Evolutionary conservation across 257 asterid species (phyloP).

Genomic region (Solanum sitiens): DNA sequence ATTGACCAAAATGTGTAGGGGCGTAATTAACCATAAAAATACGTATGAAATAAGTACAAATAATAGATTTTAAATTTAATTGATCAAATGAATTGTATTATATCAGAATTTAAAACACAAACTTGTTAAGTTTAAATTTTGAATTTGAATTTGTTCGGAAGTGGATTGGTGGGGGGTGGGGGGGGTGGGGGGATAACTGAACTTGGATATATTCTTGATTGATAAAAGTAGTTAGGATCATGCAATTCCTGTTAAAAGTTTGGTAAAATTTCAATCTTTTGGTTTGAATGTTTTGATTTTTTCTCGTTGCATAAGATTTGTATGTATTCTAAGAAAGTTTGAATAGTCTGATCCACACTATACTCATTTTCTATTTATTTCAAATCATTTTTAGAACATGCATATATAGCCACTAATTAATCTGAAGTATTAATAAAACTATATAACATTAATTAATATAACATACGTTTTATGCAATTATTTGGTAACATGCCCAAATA

Average conservation of each 20-base stretch:
- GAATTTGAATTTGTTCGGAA: fast-evolving
- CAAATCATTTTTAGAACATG: neutral
- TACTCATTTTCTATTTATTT: conserved; percentile 6
- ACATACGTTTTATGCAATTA: neutral
- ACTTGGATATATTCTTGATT: neutral
- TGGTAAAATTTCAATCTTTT: conserved; percentile 57
- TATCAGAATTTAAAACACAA: neutral
- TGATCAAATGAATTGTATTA: neutral
- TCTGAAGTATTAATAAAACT: neutral
- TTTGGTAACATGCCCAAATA: neutral
- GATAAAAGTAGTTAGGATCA: conserved; percentile 23
- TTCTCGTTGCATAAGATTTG: conserved; percentile 19
- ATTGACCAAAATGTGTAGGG: neutral
- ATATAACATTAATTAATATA: neutral
- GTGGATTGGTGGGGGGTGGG: neutral
- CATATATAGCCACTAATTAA: neutral
- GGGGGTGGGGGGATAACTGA: neutral
- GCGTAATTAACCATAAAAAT: neutral
- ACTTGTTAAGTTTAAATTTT: neutral
- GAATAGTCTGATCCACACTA: conserved; percentile 41
- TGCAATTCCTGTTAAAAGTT: conserved; percentile 38
- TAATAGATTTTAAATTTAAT: neutral
- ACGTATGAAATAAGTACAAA: neutral
- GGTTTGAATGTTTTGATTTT: conserved; percentile 22
- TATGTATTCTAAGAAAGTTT: conserved; percentile 24